Conservation (phyloP, 371 early-diverging fungal species). For the Amoeboaphelidium protococcarum region DNA sequence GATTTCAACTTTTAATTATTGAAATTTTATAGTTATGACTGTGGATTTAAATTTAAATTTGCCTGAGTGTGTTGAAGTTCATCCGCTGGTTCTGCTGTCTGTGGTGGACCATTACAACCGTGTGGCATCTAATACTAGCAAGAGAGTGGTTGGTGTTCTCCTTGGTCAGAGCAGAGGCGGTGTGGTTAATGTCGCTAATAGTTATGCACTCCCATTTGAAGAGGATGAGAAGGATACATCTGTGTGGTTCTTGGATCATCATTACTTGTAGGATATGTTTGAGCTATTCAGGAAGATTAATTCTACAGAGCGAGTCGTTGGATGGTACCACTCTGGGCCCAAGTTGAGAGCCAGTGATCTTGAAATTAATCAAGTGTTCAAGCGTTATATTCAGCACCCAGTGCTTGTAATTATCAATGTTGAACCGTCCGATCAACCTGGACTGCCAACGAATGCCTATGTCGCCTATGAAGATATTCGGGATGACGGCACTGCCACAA, state of each 20-base stretch:
- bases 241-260: conserved; percentile 98
- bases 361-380: conserved; percentile 93
- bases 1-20: too few species aligned
- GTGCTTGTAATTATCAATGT: conserved; percentile 82
- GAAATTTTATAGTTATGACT: too few species aligned
- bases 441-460: conserved; percentile 89
- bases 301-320: conserved; percentile 90
- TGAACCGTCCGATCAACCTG: conserved; percentile 16
- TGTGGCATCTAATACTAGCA: conserved; percentile 74
- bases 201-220: conserved; percentile 97
- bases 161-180: conserved; percentile 70
- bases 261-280: conserved; percentile 96
- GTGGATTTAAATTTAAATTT: neutral
- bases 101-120: conserved; percentile 98
- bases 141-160: conserved; percentile 97
- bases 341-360: conserved; percentile 90
- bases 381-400: conserved; percentile 77
- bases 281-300: conserved; percentile 99
- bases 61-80: conserved; percentile 44
- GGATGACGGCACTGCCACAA: conserved; percentile 79
- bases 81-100: conserved; percentile 94
- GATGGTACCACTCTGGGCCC: conserved; percentile 99
- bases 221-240: conserved; percentile 92
- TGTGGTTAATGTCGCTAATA: conserved; percentile 86
- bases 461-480: conserved; percentile 74